These are phyloP conservation scores for Didymella exigua DNA, from an alignment of 2,329 filamentous ascomycete species.

Conservation along the genomic window DNA sequence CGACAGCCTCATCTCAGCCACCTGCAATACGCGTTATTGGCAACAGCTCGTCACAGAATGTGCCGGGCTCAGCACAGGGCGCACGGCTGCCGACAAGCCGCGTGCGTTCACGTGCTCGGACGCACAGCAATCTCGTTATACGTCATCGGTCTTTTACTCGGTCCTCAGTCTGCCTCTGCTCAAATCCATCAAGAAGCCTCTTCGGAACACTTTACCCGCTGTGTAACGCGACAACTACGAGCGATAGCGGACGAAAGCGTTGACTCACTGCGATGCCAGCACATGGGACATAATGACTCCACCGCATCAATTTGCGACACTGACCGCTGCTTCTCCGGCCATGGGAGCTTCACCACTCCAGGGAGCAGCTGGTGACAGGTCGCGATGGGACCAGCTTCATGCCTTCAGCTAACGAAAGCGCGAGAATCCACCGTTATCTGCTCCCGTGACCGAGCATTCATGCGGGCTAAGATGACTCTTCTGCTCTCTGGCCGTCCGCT, in stretches of 20 bases:
- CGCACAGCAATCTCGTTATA: slow-evolving; percentile 6
- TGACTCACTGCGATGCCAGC: slow-evolving; percentile 29
- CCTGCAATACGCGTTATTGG: slow-evolving; percentile 33
- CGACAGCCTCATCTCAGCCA: slow-evolving; percentile 31
- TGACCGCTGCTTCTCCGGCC: slow-evolving; percentile 40
- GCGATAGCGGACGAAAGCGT: slow-evolving; percentile 17
- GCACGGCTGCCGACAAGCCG: slow-evolving; percentile 28
- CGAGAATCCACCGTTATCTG: slow-evolving; percentile 32
- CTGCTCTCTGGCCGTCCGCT: slow-evolving; percentile 30
- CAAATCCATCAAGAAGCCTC: slow-evolving; percentile 18
- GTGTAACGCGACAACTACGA: slow-evolving; percentile 12
- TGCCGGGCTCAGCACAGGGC: slow-evolving; percentile 7
- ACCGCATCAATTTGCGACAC: slow-evolving; percentile 7
- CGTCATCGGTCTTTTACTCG: slow-evolving; percentile 18
- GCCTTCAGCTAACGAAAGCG: slow-evolving; percentile 35
- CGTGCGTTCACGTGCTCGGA: slow-evolving; percentile 12
- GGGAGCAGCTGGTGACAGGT: slow-evolving; percentile 20
- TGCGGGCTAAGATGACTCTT: slow-evolving; percentile 34
- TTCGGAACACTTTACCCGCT: slow-evolving; percentile 8
- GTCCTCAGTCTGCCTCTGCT: slow-evolving; percentile 12
- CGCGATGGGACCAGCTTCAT: slow-evolving; percentile 34
- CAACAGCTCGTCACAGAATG: slow-evolving; percentile 22
- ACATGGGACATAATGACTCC: slow-evolving; percentile 17
- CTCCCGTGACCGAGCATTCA: slow-evolving; percentile 43
- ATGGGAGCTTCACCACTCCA: slow-evolving; percentile 22